A percentile compares a stretch with the other conserved stretches of the same genome.
Evolutionary conservation across 805 yeast genomes (phyloP).

Genomic region (Wickerhamiella brachini): DNA sequence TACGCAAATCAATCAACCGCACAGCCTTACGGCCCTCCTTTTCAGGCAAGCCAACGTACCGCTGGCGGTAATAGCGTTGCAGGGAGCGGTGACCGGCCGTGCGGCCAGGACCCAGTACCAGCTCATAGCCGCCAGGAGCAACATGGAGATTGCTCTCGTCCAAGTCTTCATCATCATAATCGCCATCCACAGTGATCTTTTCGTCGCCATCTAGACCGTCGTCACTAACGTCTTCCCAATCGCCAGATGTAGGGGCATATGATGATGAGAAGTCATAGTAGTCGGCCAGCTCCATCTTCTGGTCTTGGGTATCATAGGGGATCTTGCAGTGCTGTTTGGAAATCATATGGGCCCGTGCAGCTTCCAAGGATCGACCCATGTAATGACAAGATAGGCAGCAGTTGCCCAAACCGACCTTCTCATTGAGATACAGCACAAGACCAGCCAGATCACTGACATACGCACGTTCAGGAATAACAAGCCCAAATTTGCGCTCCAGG

Average conservation of each 20-base stretch:
- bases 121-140: conserved; percentile 40
- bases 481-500: conserved; percentile 69
- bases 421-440: conserved; percentile 58
- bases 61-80: conserved; percentile 59
- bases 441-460: conserved; percentile 60
- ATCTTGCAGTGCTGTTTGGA: conserved; percentile 77
- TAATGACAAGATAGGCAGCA: conserved; percentile 71
- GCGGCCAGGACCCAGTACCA: conserved; percentile 64
- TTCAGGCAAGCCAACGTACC: conserved; percentile 35
- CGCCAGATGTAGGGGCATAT: conserved; percentile 29
- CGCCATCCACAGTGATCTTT: conserved; percentile 19
- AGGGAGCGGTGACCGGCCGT: conserved; percentile 72
- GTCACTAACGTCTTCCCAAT: conserved; percentile 26
- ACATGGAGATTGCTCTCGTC: conserved; percentile 32
- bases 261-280: conserved; percentile 76
- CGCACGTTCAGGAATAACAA: conserved; percentile 72
- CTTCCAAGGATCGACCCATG: conserved; percentile 72
- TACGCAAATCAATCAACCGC: conserved; percentile 64
- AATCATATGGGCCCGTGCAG: conserved; percentile 78
- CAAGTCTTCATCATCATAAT: conserved; percentile 18
- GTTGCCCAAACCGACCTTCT: conserved; percentile 70
- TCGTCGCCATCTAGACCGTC: conserved; percentile 26
- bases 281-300: conserved; percentile 58
- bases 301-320: conserved; percentile 75
- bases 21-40: conserved; percentile 44